Base-by-base conservation (phyloP, 1,139 yeast genomes). In the Tardiomyces depauwii region DNA sequence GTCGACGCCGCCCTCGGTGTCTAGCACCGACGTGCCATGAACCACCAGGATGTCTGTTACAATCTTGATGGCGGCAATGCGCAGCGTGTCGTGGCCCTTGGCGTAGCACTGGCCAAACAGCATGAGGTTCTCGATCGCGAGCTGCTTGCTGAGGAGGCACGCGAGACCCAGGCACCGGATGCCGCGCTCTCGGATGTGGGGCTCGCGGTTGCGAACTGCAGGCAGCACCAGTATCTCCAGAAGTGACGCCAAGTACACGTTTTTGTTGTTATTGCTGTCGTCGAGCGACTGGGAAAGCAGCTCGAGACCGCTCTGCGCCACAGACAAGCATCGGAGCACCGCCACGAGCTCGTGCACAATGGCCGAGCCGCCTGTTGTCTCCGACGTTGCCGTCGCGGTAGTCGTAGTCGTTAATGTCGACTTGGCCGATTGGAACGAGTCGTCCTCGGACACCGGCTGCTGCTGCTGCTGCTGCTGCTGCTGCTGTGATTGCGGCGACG, bases 161-260 rank as follows among this genome's bases (percentile, higher is more conserved):
- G 86, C 83, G 40, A 91, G 70, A 0, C 96, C 95, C 36, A 89
- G 71, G 55, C 95, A 84, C 46, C 73, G 73, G 38, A 85, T 70
- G 1, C 95, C 96, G 4, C 82, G 68, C 44, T 76, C 78, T 49
- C 93, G 72, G 9, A 82, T 71, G 2, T 73, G 72, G 9, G 79
- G 68, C 42, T 80, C 82, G 23, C 73, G 74, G 49, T 78, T 74
- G 41, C 79, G 71, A 12, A 88, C 78, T 0, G 95, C 87, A 5
- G 94, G 94, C n/a, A 78, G 76, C n/a, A 91, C 82, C 54, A 88
- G 71, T 19, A 85, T 81, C 28, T 82, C 82, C 45, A 84, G 72
- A 49, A 91, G 67, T 0, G 95, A 79, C n/a, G 77, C 76, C 47
- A 89, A 70, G 7, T 86, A 76, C 44, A 80, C 71, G 54, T 84